phyloP scores from a whole-genome alignment of 176 grass and related monocot genomes.

The Zizania latifolia region DNA sequence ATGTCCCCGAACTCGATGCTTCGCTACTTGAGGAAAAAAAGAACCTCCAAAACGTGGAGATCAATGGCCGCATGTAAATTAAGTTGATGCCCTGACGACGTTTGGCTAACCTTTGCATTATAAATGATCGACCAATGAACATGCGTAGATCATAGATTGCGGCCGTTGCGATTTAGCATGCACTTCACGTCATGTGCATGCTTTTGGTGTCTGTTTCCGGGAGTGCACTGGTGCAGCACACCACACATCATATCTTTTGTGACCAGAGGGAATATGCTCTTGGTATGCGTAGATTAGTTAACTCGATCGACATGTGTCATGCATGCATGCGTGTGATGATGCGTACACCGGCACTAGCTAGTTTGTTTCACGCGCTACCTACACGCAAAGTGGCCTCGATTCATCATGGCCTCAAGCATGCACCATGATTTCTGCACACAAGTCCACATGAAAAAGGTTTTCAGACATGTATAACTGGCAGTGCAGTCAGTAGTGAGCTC shows the following conservation, averaged over 20 bases:
- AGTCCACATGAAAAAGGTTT: neutral
- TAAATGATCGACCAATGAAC: neutral
- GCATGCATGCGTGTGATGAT: neutral
- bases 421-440: neutral
- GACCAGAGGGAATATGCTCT: neutral
- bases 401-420: neutral
- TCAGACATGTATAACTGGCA: too few relatives aligned
- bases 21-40: neutral
- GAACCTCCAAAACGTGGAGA: neutral
- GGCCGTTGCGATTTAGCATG: too few relatives aligned
- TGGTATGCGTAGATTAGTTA: too few relatives aligned
- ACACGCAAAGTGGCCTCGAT: neutral
- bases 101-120: neutral
- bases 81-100: neutral
- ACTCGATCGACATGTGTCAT: too few relatives aligned
- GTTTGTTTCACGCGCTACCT: neutral
- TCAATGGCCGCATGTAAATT: neutral
- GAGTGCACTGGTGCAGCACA: neutral
- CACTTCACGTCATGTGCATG: neutral
- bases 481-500: too few relatives aligned
- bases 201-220: too few relatives aligned
- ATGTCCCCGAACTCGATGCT: neutral
- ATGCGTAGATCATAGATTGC: too few relatives aligned
- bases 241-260: neutral
- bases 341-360: neutral